These are phyloP conservation scores for Aspergillus novoparasiticus DNA, from an alignment of 2,329 filamentous ascomycete species.

Conservation along the genomic window DNA sequence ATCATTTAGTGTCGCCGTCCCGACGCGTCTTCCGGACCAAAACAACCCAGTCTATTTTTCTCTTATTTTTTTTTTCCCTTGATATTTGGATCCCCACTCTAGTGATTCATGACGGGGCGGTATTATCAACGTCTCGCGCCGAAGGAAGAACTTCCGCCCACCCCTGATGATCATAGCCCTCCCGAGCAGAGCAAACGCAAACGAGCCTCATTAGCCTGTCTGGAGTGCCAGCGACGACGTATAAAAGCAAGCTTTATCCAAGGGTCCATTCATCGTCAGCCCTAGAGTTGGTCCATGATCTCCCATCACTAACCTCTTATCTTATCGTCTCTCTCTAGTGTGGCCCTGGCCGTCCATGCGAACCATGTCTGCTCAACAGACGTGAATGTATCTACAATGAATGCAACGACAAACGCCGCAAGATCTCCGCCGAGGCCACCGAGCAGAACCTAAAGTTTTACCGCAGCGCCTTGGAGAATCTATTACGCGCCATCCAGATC, in stretches of 20 bases:
- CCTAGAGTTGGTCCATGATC: not conserved
- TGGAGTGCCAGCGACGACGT: not conserved
- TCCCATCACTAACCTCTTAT: not conserved
- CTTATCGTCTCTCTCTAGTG: not conserved
- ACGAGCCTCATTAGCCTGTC: not conserved
- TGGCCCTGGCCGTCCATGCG: not conserved
- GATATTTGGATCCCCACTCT: no score
- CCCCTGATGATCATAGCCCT: not conserved
- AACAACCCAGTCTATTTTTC: not conserved
- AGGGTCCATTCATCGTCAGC: not conserved
- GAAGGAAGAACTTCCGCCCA: not conserved
- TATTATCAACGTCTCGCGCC: not conserved
- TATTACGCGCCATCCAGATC: not conserved
- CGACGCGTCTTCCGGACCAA: no score
- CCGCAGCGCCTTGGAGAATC: not conserved
- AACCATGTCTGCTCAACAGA: not conserved
- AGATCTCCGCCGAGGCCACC: not conserved
- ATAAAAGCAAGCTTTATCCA: conserved; percentile 1
- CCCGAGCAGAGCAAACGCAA: not conserved
- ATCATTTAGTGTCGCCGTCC: not conserved
- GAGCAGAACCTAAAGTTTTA: not conserved
- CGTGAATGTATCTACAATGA: not conserved
- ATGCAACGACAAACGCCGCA: conserved; percentile 2
- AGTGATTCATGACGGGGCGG: not conserved
- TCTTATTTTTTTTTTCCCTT: not conserved